phyloP scores from a whole-genome alignment of 768 basidiomycete genomes.

The Lactarius sanguifluus region DNA sequence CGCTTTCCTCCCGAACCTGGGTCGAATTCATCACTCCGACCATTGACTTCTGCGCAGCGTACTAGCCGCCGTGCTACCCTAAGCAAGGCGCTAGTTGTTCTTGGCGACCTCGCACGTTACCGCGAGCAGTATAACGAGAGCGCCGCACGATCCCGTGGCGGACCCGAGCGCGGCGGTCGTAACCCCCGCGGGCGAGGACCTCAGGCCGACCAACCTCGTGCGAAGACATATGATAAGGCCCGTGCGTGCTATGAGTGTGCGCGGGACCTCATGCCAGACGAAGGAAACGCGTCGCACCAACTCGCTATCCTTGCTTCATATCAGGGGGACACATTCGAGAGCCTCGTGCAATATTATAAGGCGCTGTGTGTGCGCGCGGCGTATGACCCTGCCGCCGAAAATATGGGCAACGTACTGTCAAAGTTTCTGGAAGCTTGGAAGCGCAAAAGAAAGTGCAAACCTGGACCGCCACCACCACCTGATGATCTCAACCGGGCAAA shows the following conservation, averaged over 20 bases:
- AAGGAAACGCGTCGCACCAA: conserved; percentile 95
- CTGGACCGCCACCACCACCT: conserved; percentile 40
- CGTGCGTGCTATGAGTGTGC: conserved; percentile 86
- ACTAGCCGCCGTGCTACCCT: conserved; percentile 69
- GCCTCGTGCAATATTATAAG: conserved; percentile 85
- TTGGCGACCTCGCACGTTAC: conserved; percentile 94
- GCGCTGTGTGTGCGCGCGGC: conserved; percentile 84
- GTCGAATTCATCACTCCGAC: conserved; percentile 32
- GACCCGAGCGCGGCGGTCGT: conserved; percentile 61
- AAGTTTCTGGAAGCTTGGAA: conserved; percentile 66
- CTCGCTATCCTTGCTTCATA: conserved; percentile 91
- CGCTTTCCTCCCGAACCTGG: conserved; percentile 62
- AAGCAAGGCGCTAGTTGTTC: conserved; percentile 85
- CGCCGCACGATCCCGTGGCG: conserved; percentile 61
- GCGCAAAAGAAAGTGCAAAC: conserved; percentile 37
- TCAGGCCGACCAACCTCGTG: conserved; percentile 37
- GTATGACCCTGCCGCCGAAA: conserved; percentile 86
- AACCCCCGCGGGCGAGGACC: conserved; percentile 48
- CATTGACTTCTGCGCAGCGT: conserved; percentile 51
- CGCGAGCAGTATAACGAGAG: conserved; percentile 84
- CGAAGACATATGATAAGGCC: conserved; percentile 69
- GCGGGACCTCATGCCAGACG: conserved; percentile 73
- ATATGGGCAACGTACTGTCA: conserved; percentile 68
- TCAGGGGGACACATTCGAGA: conserved; percentile 74
- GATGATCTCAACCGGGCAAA: conserved; percentile 47